Base-by-base conservation (phyloP, 352 stramenopile species). In the Thraustotheca clavata region DNA sequence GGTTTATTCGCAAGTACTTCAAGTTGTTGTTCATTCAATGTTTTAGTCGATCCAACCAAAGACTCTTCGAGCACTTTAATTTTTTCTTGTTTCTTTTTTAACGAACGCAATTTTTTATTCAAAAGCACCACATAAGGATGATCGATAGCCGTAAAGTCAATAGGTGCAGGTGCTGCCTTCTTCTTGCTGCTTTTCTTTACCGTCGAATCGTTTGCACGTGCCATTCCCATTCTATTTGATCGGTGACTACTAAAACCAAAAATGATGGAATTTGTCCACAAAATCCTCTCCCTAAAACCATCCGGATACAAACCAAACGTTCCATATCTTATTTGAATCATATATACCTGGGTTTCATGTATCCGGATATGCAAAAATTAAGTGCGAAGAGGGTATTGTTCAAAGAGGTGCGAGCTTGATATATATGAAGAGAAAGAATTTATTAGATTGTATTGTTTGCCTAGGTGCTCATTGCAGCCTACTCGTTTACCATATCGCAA, bases 71-170 rank as follows among this genome's bases (percentile, higher is more conserved):
- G 63, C 20, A 67, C 59, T 50, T 77, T 83, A 68, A 93, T 90
- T 72, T 93, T 93, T 71, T 93, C 84, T 29, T 91, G 73, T 59
- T 93, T 93, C 71, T 93, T 93, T 60, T 84, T 83, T 69, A 88
- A 80, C 59, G 82, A 77, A 12, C 84, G 82, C 38, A 90, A 80
- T 39, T 82, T 79, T 66, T 93, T 93, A 76, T 93, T 76, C 59
- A 93, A 55, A 48, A 91, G 82, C 41, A 78, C 88, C 47, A 91
- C 55, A 65, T 91, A 93, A 60, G 82, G 82, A 49, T 93, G 82
- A n/a, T 69, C 39, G 5, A 65, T 39, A 27, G 57, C 38, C 11
- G 57, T 46, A 27, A 46, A 65, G 41, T 65, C 57, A 32, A 65
- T 35, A 34, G 26, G 35, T 24, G 29, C 50, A n/a, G 29, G 50